Percentiles rank a stretch among this genome's conserved stretches.
phyloP scores from a whole-genome alignment of 192 early-diverging fungal genomes.

The Coemansia sp. region DNA sequence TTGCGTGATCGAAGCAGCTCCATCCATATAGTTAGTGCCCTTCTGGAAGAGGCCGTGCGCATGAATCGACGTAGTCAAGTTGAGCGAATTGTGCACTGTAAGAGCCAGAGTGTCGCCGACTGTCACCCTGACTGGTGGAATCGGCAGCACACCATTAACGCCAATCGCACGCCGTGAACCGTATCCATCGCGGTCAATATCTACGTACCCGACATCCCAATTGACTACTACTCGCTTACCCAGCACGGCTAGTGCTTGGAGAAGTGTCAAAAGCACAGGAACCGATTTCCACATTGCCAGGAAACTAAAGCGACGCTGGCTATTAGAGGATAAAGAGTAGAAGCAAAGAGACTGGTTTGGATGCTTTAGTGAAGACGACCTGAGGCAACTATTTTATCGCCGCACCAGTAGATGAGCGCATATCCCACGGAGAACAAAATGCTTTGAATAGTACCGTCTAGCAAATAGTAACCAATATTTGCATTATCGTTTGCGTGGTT shows the following conservation, averaged over 20 bases:
- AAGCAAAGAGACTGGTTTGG: background rate
- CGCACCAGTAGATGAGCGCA: background rate
- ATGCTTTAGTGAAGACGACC: background rate
- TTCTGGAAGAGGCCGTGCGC: constrained; percentile 78
- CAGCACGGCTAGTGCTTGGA: background rate
- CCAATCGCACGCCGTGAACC: constrained; percentile 61
- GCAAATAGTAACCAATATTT: background rate
- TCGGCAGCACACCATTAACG: constrained; percentile 63
- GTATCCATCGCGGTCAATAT: constrained; percentile 64
- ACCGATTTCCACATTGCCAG: background rate
- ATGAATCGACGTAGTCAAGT: constrained; percentile 65
- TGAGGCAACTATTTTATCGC: background rate
- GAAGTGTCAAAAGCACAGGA: background rate
- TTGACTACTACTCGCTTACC: constrained; percentile 34
- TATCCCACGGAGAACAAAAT: background rate
- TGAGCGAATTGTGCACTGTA: constrained; percentile 57
- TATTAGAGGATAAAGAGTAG: background rate
- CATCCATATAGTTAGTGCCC: constrained; percentile 66
- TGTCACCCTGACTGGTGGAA: constrained; percentile 31
- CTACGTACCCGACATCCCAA: constrained; percentile 68
- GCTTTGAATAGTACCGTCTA: background rate
- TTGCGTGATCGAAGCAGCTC: constrained; percentile 65
- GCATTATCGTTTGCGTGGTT: background rate
- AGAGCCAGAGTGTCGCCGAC: constrained; percentile 28
- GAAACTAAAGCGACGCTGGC: background rate